Evolutionary conservation across 2,329 filamentous ascomycete species (phyloP).

Genomic region (Thermoascus crustaceus): DNA sequence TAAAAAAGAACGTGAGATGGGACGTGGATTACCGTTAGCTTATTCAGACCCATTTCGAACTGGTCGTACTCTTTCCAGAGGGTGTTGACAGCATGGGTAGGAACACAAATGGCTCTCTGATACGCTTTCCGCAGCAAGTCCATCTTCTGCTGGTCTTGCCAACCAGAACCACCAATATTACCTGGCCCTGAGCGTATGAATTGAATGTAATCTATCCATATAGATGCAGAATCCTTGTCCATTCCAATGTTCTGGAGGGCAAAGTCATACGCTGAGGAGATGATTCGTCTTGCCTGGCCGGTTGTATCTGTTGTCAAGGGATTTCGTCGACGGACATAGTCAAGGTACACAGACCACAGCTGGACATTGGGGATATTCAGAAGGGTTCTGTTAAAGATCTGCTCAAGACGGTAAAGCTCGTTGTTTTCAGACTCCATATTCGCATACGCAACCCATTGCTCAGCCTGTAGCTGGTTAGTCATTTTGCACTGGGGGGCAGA

Average conservation of each 20-base stretch:
- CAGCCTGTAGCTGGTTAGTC: slow-evolving; percentile 55
- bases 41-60: slow-evolving; percentile 91
- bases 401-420: slow-evolving; percentile 70
- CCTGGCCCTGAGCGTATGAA: slow-evolving; percentile 87
- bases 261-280: slow-evolving; percentile 84
- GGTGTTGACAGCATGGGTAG: slow-evolving; percentile 70
- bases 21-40: slow-evolving; percentile 58
- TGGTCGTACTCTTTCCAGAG: slow-evolving; percentile 97
- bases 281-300: slow-evolving; percentile 66
- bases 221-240: slow-evolving; percentile 77
- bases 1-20: neutral
- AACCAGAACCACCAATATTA: slow-evolving; percentile 71
- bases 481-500: slow-evolving; percentile 6
- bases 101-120: slow-evolving; percentile 79
- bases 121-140: slow-evolving; percentile 87
- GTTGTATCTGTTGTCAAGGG: slow-evolving; percentile 73
- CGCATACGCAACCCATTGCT: slow-evolving; percentile 82
- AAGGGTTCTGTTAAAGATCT: slow-evolving; percentile 74
- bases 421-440: slow-evolving; percentile 84
- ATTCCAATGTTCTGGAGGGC: slow-evolving; percentile 83
- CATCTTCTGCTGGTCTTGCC: slow-evolving; percentile 99
- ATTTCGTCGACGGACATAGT: slow-evolving; percentile 87
- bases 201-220: slow-evolving; percentile 93
- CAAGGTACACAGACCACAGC: slow-evolving; percentile 87
- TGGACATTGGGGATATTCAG: slow-evolving; percentile 72